Conservation (phyloP, 1,284 basidiomycete species). For the Neonothopanus nambi region DNA sequence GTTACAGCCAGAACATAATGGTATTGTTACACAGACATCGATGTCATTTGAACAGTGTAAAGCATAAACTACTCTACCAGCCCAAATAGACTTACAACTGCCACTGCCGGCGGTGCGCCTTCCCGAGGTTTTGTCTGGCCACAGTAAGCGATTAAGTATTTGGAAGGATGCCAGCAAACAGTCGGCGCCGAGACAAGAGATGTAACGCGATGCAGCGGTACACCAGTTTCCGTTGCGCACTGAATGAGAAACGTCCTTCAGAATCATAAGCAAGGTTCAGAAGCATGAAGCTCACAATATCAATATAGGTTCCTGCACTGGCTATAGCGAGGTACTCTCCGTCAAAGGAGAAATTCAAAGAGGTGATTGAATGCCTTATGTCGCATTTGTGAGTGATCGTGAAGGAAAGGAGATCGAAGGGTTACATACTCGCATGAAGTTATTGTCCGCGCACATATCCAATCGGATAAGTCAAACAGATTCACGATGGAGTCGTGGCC, state of each 20-base stretch:
- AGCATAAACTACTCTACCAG: slow-evolving; percentile 24
- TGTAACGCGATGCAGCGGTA: slow-evolving; percentile 68
- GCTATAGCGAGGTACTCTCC: slow-evolving; percentile 80
- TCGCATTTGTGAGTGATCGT: neutral
- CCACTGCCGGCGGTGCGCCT: slow-evolving; percentile 58
- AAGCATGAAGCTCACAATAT: slow-evolving; percentile 53
- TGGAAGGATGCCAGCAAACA: slow-evolving; percentile 78
- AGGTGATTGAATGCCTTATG: slow-evolving; percentile 65
- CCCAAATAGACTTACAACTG: slow-evolving; percentile 70
- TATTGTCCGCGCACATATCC: slow-evolving; percentile 75
- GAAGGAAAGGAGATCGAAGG: neutral
- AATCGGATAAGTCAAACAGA: slow-evolving; percentile 73
- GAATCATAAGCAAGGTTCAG: neutral
- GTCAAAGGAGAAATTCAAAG: slow-evolving; percentile 79
- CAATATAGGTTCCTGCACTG: slow-evolving; percentile 69
- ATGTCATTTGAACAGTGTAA: too few species aligned
- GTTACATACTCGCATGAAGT: slow-evolving; percentile 72
- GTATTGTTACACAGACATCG: too few species aligned
- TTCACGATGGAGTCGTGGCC: slow-evolving; percentile 80
- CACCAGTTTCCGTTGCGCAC: slow-evolving; percentile 75
- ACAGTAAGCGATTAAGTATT: slow-evolving; percentile 75
- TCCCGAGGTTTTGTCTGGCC: slow-evolving; percentile 67
- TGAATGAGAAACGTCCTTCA: slow-evolving; percentile 27
- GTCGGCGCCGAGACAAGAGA: slow-evolving; percentile 64
- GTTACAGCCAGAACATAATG: too few species aligned